Base-by-base conservation (phyloP, 176 grass and related monocot species). In the Elymus sibiricus region DNA sequence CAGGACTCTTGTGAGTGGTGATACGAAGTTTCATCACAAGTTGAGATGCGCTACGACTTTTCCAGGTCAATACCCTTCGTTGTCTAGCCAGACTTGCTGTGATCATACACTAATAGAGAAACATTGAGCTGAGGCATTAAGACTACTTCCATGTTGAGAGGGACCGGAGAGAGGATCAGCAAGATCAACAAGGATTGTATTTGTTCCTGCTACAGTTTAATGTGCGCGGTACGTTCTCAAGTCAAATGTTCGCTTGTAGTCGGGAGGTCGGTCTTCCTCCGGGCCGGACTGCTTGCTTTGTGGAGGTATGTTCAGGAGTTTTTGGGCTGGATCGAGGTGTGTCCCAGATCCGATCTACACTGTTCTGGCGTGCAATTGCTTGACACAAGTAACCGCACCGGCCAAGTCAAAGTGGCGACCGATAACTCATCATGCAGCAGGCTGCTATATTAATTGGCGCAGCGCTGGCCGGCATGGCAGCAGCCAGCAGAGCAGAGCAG, bases 181-280 rank as follows among this genome's bases (percentile, higher is more conserved):
- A 44, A 26, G 19, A 58, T 73, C 39, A 26, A 39, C 9, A 39
- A 44, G 38, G 39, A 26, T 39, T 15, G 0, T 1, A 42, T 42
- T 38, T 14, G 6, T 21, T 21, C 21, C 3, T 37, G 9, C 31
- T 22, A 21, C 27, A 26, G 17, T 24, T 13, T 28, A 74, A 2
- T 74, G 71, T 47, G 24, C 17, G 12, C 14, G 14, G 42, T 74
- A 28, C 40, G 24, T 47, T 47, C 42, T 17, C 14, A 22, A 17
- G 72, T 76, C 72, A 76, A 76, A 76, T 76, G 25, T 51, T 76
- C 49, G 72, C 44, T 28, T 28, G 69, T n/a, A n/a, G n/a, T n/a
- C n/a, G n/a, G n/a, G n/a, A n/a, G n/a, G n/a, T n/a, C n/a, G n/a
- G n/a, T n/a, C n/a, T n/a, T n/a, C n/a, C n/a, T n/a, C n/a, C n/a